Evolutionary conservation across 345 rosid species (phyloP).

Genomic region (Trapa bicornis): DNA sequence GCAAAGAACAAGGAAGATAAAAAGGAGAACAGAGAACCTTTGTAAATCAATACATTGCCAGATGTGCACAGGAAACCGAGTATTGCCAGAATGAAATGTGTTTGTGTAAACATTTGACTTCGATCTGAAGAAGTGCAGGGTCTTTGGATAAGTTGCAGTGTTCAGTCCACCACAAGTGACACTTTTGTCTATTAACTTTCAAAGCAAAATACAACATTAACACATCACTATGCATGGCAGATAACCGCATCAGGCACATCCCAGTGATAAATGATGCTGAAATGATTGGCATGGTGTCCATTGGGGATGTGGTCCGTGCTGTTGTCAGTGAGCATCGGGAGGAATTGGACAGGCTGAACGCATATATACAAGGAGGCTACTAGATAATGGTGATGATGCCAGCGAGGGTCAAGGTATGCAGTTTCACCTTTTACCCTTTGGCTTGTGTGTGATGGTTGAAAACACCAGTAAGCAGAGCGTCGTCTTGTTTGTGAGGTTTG

Average conservation of each 20-base stretch:
- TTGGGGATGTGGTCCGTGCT: constrained; percentile 98
- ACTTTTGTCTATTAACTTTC: not conserved
- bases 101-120: not conserved
- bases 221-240: constrained; percentile 25
- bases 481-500: not conserved
- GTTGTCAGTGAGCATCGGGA: constrained; percentile 88
- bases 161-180: not conserved
- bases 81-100: too few relatives aligned
- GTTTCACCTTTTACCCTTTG: not conserved
- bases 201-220: not conserved
- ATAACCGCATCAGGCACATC: constrained; percentile 92
- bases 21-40: too few relatives aligned
- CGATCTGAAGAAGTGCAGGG: not conserved
- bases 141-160: not conserved
- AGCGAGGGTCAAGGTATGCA: not conserved
- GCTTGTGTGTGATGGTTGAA: not conserved
- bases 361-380: constrained; percentile 91
- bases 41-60: too few relatives aligned
- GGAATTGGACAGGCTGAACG: constrained; percentile 84
- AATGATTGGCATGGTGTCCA: constrained; percentile 97
- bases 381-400: constrained; percentile 18
- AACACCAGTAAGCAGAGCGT: not conserved
- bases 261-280: constrained; percentile 67
- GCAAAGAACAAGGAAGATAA: too few relatives aligned
- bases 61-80: too few relatives aligned